phyloP scores from a whole-genome alignment of 306 rosid genomes.

The Vigna mungo region DNA sequence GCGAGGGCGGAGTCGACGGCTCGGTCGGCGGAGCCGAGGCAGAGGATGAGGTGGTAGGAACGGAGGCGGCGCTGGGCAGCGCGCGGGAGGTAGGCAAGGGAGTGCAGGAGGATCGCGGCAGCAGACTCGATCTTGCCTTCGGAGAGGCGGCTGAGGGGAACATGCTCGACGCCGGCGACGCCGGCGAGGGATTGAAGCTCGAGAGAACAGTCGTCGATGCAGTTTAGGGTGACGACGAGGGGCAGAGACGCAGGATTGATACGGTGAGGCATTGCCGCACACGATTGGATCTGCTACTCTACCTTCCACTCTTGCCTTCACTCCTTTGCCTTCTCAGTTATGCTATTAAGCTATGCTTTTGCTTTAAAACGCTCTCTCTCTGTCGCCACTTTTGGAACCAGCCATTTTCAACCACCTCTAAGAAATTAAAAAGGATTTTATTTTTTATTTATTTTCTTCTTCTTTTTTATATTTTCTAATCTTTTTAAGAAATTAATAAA shows the following conservation, averaged over 20 bases:
- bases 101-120: constrained; percentile 86
- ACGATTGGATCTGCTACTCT: constrained; percentile 47
- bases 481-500: not conserved
- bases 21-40: constrained; percentile 95
- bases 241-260: constrained; percentile 70
- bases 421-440: not conserved
- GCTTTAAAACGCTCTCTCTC: not conserved
- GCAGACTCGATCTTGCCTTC: constrained; percentile 94
- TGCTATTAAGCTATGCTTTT: not conserved
- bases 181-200: constrained; percentile 84
- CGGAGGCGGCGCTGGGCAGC: constrained; percentile 99
- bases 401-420: not conserved
- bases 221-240: constrained; percentile 82
- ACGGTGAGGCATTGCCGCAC: constrained; percentile 77
- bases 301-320: not conserved
- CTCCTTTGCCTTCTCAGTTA: constrained; percentile 10
- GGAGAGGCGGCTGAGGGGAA: constrained; percentile 85
- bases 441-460: not conserved
- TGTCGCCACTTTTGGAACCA: constrained; percentile 23
- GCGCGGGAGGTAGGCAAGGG: constrained; percentile 94
- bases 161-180: constrained; percentile 80
- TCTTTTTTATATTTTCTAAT: not conserved
- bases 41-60: constrained; percentile 84
- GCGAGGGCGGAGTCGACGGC: constrained; percentile 87
- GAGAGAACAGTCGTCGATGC: constrained; percentile 86